Evolutionary conservation across 495 filamentous ascomycete species (phyloP).

Genomic region (Penicillium roqueforti): DNA sequence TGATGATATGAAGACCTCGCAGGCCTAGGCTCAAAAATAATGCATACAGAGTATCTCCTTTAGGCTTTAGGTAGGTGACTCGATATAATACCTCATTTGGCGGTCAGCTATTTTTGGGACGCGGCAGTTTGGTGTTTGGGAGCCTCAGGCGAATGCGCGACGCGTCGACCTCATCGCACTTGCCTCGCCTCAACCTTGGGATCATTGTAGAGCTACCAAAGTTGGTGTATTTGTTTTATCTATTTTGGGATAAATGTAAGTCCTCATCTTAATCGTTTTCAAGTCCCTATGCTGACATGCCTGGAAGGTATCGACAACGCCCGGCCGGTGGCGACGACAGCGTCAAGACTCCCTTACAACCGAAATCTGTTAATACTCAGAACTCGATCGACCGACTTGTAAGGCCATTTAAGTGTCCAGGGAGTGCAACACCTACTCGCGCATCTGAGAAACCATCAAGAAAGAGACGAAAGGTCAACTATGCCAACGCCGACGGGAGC

Average conservation of each 20-base stretch:
- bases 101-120: slow-evolving; percentile 32
- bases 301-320: slow-evolving; percentile 44
- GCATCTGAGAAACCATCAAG: slow-evolving; percentile 76
- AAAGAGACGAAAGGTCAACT: slow-evolving; percentile 87
- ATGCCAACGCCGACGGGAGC: slow-evolving; percentile 71
- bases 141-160: slow-evolving; percentile 21
- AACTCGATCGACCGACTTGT: slow-evolving; percentile 66
- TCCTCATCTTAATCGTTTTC: neutral
- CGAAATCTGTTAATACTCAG: slow-evolving; percentile 45
- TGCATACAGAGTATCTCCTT: too few species aligned
- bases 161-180: slow-evolving; percentile 21
- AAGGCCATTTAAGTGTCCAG: slow-evolving; percentile 92
- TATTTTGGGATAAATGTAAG: slow-evolving; percentile 18
- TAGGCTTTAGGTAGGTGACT: too few species aligned
- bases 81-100: slow-evolving; percentile 4
- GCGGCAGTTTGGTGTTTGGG: slow-evolving; percentile 38
- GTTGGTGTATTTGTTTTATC: neutral
- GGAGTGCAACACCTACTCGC: slow-evolving; percentile 65
- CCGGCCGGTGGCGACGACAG: slow-evolving; percentile 25
- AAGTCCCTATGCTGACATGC: neutral
- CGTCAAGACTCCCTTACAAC: slow-evolving; percentile 36
- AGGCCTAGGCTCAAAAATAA: too few species aligned
- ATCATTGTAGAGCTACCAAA: slow-evolving; percentile 15
- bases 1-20: too few species aligned
- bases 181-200: slow-evolving; percentile 3